Base-by-base conservation (phyloP, 306 rosid genomes). In the Cucumis melo region DNA sequence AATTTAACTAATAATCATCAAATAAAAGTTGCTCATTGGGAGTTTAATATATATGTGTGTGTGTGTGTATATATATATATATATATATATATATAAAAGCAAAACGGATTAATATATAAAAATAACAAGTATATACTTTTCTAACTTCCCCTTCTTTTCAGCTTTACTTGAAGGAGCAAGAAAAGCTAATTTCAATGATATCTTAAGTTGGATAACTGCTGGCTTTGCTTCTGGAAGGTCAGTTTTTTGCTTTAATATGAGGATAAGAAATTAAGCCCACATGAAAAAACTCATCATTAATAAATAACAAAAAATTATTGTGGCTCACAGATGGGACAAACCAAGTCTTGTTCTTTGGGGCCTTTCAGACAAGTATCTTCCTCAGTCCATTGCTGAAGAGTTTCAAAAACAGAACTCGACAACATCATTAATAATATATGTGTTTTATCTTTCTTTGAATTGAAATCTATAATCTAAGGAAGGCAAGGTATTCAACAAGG, bases 111-210 rank as follows among this genome's bases (percentile, higher is more conserved):
- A n/a, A n/a, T n/a, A n/a, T n/a, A n/a, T n/a, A n/a, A n/a, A n/a
- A n/a, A n/a, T n/a, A n/a, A n/a, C n/a, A n/a, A n/a, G n/a, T n/a
- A n/a, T 41, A 19, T 9, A 21, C 54, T 70, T 42, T 23, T 27
- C 59, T 50, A 72, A 48, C 50, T 27, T 20, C 5, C 38, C 17
- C 15, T 44, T 72, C 58, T 50, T 89, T 84, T 84, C 97, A 94
- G 98, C 97, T 77, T 80, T 94, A 73, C 97, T 94, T 76, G 97
- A 90, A 91, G 92, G 95, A 51, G 89, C 97, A 83, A 91, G 89
- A 81, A 94, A 89, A 83, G 86, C 91, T 39, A 82, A 94, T 71
- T 91, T 94, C 87, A 87, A 85, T 73, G 91, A 84, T 78, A 86
- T 84, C 78, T 81, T 82, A 78, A 86, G 67, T 83, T 92, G 87